phyloP scores from a whole-genome alignment of 805 yeast species.

The Teunomyces atbi region DNA sequence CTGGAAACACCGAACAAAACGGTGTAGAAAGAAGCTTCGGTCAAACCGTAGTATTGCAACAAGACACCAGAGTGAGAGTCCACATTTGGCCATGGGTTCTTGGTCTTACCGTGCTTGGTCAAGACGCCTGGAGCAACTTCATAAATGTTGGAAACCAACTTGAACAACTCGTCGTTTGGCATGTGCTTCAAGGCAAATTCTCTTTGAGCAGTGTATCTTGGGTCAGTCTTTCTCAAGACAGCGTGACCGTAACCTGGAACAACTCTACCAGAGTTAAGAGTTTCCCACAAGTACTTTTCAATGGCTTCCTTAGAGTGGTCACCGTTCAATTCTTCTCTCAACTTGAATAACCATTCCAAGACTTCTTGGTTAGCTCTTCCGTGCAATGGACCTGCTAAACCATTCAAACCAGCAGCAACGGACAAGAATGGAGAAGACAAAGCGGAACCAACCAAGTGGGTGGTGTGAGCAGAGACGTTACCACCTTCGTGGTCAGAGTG shows the following conservation, averaged over 20 bases:
- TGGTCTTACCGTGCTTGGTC: constrained; percentile 77
- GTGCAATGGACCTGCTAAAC: constrained; percentile 84
- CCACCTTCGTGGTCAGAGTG: constrained; percentile 87
- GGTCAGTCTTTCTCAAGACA: constrained; percentile 79
- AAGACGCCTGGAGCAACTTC: constrained; percentile 74
- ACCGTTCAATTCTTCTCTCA: constrained; percentile 66
- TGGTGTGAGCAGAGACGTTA: constrained; percentile 77
- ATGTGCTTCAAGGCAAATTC: constrained; percentile 64
- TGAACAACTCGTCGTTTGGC: constrained; percentile 61
- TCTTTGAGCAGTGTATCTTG: constrained; percentile 73
- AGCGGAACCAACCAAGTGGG: constrained; percentile 82
- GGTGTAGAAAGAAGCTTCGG: constrained; percentile 71
- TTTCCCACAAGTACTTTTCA: constrained; percentile 66
- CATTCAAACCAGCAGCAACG: constrained; percentile 75
- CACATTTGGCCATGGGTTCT: constrained; percentile 84
- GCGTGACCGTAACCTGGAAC: constrained; percentile 91
- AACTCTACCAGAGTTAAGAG: constrained; percentile 71
- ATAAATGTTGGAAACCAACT: constrained; percentile 63
- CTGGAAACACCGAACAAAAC: constrained; percentile 82
- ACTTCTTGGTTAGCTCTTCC: constrained; percentile 88
- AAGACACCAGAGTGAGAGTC: constrained; percentile 78
- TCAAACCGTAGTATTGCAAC: constrained; percentile 77
- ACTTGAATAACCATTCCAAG: constrained; percentile 65
- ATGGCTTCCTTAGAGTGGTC: constrained; percentile 51
- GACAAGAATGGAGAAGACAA: constrained; percentile 73